Conservation (phyloP, 768 basidiomycete genomes). For the Mycena vulgaris region DNA sequence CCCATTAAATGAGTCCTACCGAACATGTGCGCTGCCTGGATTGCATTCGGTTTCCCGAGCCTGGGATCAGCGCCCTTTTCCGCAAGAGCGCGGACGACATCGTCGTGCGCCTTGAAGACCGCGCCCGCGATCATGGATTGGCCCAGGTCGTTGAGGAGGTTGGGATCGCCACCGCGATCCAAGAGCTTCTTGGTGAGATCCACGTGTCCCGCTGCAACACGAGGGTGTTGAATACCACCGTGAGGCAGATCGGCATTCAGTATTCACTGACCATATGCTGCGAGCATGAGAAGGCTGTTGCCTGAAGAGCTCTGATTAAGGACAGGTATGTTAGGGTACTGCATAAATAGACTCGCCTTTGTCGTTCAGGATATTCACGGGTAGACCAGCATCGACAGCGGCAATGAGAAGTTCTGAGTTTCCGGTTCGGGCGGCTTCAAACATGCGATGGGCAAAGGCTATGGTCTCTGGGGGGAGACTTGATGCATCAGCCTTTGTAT, state of each 20-base stretch:
- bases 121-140: constrained; percentile 86
- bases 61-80: constrained; percentile 75
- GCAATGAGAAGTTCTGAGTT: constrained; percentile 66
- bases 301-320: constrained; percentile 57
- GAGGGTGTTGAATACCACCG: constrained; percentile 21
- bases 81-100: constrained; percentile 71
- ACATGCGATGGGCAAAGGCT: constrained; percentile 79
- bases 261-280: constrained; percentile 63
- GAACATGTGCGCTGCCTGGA: constrained; percentile 81
- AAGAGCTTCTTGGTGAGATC: constrained; percentile 69
- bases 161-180: constrained; percentile 72
- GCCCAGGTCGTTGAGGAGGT: constrained; percentile 77
- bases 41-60: constrained; percentile 76
- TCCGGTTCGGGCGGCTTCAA: constrained; percentile 80
- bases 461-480: constrained; percentile 60
- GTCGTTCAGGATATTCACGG: constrained; percentile 79
- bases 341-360: constrained; percentile 70
- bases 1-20: constrained; percentile 68
- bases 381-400: constrained; percentile 79
- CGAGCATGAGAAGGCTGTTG: constrained; percentile 86
- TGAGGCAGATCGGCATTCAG: background rate
- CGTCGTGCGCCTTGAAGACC: constrained; percentile 81
- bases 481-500: constrained; percentile 4
- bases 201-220: constrained; percentile 65
- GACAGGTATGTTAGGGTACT: background rate